Evolutionary conservation across 495 filamentous ascomycete species (phyloP).

Genomic region (Entonaema liquescens): DNA sequence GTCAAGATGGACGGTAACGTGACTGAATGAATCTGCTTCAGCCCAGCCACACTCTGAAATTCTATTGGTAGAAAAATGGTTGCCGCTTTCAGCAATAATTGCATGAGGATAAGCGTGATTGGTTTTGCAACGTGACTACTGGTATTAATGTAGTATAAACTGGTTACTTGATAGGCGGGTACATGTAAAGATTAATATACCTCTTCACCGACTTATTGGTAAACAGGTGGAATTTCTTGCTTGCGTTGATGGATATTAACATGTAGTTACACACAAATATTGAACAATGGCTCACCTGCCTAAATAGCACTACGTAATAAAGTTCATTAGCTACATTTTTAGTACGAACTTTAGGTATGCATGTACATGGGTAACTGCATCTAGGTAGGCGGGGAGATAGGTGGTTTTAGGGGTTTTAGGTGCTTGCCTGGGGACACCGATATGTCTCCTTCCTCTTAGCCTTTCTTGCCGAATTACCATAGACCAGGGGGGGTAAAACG

Average conservation of each 20-base stretch:
- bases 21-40: slow-evolving; percentile 31
- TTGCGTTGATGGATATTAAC: not conserved
- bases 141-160: not conserved
- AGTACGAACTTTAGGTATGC: not conserved
- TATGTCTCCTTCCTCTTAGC: not conserved
- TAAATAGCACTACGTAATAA: not conserved
- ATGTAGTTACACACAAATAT: not conserved
- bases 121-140: not conserved
- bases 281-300: not conserved
- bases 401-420: not conserved
- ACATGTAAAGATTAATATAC: not conserved
- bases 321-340: not conserved
- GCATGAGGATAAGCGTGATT: slow-evolving; percentile 12
- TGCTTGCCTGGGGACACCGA: not conserved
- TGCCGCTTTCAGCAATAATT: slow-evolving; percentile 24
- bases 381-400: not conserved
- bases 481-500: not conserved
- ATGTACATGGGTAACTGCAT: not conserved
- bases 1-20: slow-evolving; percentile 36
- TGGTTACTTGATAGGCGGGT: not conserved
- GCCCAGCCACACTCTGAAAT: slow-evolving; percentile 21
- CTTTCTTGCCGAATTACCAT: not conserved
- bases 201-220: slow-evolving; percentile 4
- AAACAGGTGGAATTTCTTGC: not conserved
- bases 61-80: slow-evolving; percentile 17